Evolutionary conservation across 768 basidiomycete genomes (phyloP).

Genomic region (Kwoniella mangroviensis): DNA sequence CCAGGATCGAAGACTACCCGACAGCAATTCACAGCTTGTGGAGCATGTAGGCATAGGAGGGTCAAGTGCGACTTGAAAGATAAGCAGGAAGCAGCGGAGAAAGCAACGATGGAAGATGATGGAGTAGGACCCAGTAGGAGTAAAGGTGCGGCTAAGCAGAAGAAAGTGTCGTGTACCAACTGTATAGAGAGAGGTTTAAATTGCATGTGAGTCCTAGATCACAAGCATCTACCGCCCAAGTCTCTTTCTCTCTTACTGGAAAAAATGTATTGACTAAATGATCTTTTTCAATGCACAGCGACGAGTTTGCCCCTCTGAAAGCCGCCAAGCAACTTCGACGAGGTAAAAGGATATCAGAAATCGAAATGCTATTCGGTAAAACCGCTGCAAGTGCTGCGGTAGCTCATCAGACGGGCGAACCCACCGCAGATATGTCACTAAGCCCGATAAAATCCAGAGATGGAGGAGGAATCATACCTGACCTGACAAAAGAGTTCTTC

Average conservation of each 20-base stretch:
- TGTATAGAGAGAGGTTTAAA: conserved; percentile 85
- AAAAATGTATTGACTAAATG: background rate
- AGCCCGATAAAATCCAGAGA: conserved; percentile 22
- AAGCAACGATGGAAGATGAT: conserved; percentile 49
- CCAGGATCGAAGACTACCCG: conserved; percentile 66
- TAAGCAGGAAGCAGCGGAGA: conserved; percentile 64
- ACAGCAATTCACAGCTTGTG: conserved; percentile 90
- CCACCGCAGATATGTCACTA: conserved; percentile 11
- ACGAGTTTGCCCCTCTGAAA: conserved; percentile 89
- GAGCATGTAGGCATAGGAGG: conserved; percentile 89
- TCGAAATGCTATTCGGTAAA: conserved; percentile 49
- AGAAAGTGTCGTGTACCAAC: conserved; percentile 75
- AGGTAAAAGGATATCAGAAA: conserved; percentile 53
- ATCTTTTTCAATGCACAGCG: conserved; percentile 61
- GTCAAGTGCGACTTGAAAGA: conserved; percentile 95
- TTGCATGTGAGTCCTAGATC: conserved; percentile 76
- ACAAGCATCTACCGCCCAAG: conserved; percentile 1
- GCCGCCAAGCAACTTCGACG: conserved; percentile 75
- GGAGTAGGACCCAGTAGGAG: conserved; percentile 29
- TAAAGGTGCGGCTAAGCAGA: conserved; percentile 24
- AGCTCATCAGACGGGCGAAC: conserved; percentile 10
- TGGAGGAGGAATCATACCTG: conserved; percentile 65
- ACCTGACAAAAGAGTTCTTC: conserved; percentile 78
- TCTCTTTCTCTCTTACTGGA: conserved; percentile 5
- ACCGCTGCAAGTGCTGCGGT: conserved; percentile 31